Conservation (phyloP, 1,139 yeast species). For the Zygosaccharomyces pseudobailii region DNA sequence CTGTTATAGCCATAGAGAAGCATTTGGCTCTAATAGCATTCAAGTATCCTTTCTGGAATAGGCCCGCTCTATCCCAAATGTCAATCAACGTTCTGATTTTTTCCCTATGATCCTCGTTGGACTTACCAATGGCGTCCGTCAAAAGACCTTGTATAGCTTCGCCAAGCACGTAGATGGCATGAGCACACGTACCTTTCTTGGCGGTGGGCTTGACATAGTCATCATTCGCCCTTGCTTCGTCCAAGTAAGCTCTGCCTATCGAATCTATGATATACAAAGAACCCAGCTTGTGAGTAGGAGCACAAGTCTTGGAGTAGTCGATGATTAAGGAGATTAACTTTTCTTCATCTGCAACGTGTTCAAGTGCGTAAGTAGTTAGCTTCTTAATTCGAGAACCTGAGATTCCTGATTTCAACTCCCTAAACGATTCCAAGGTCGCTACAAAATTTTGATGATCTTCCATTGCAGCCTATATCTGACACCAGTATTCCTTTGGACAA, state of each 20-base stretch:
- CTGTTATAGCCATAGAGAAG: slow-evolving; percentile 40
- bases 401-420: slow-evolving; percentile 80
- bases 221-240: slow-evolving; percentile 57
- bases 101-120: slow-evolving; percentile 50
- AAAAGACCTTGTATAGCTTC: slow-evolving; percentile 54
- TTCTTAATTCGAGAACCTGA: slow-evolving; percentile 92
- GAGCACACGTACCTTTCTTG: slow-evolving; percentile 68
- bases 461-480: slow-evolving; percentile 4
- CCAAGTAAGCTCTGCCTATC: slow-evolving; percentile 78
- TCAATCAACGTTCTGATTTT: slow-evolving; percentile 81
- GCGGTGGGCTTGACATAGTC: slow-evolving; percentile 45
- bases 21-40: slow-evolving; percentile 54
- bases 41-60: slow-evolving; percentile 59
- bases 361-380: slow-evolving; percentile 71
- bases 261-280: slow-evolving; percentile 89
- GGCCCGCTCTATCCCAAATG: slow-evolving; percentile 85
- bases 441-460: slow-evolving; percentile 54
- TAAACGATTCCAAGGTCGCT: slow-evolving; percentile 64
- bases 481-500: not conserved
- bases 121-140: slow-evolving; percentile 54
- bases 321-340: slow-evolving; percentile 27
- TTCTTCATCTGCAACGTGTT: slow-evolving; percentile 48
- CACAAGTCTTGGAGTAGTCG: slow-evolving; percentile 66
- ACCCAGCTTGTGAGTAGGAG: slow-evolving; percentile 82
- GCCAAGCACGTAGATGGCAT: slow-evolving; percentile 62